Conservation (phyloP, 331 rosid genomes). For the Malus hybrid region DNA sequence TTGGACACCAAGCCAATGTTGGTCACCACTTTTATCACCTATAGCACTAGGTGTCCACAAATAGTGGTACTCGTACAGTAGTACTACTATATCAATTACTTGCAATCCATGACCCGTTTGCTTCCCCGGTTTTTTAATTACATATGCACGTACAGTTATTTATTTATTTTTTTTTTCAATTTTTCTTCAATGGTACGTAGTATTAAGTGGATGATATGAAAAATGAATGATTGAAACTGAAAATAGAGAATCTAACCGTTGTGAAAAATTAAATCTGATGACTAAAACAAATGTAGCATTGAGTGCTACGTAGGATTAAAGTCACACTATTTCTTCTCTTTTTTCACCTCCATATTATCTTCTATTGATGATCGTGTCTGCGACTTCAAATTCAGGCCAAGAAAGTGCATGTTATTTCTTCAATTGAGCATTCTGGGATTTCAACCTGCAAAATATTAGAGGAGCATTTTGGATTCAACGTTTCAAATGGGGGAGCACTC, state of each 20-base stretch:
- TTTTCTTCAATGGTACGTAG: no score
- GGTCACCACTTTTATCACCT: neutral
- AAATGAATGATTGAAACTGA: no score
- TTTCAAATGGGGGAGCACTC: neutral
- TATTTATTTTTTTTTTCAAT: neutral
- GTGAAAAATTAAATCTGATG: no score
- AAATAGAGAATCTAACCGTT: no score
- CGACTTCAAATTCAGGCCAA: neutral
- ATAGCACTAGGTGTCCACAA: neutral
- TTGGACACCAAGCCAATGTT: neutral
- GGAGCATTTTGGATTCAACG: neutral
- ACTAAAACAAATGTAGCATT: no score
- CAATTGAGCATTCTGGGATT: neutral
- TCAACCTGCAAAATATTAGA: neutral
- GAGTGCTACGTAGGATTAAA: no score
- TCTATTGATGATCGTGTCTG: neutral
- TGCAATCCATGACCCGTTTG: neutral
- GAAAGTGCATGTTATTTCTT: neutral
- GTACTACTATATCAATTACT: neutral
- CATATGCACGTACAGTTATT: neutral
- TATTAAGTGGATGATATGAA: no score
- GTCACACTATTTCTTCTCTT: neutral
- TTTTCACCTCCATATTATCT: neutral
- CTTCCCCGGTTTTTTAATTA: neutral
- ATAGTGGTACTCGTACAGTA: neutral